phyloP scores from a whole-genome alignment of 306 rosid genomes.

The Cicer bijugum region DNA sequence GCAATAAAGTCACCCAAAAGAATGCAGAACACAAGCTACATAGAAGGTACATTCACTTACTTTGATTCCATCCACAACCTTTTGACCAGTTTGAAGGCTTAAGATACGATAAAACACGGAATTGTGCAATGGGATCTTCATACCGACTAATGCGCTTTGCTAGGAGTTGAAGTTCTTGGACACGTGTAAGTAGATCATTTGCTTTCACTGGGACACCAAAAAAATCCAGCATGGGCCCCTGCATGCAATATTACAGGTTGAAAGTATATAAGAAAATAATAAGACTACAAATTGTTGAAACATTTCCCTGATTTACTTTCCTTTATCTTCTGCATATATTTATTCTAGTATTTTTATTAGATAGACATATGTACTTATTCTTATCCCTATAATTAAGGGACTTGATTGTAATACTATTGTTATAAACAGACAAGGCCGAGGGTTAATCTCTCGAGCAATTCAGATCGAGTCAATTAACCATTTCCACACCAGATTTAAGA shows the following conservation, averaged over 20 bases:
- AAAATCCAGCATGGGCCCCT: conserved; percentile 97
- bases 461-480: conserved; percentile 5
- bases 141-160: conserved; percentile 93
- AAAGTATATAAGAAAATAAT: conserved; percentile 36
- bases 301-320: background rate
- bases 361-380: background rate
- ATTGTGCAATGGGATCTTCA: conserved; percentile 91
- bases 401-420: background rate
- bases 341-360: background rate
- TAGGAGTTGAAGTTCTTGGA: conserved; percentile 86
- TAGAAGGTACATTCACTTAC: conserved; percentile 62
- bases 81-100: conserved; percentile 99
- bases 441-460: background rate
- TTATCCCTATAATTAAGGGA: background rate
- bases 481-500: conserved; percentile 15
- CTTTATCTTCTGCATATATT: background rate
- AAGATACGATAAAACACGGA: conserved; percentile 79
- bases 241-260: conserved; percentile 48
- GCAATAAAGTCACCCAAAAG: conserved; percentile 5
- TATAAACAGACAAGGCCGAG: background rate
- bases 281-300: conserved; percentile 7
- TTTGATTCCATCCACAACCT: conserved; percentile 99
- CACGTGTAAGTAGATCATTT: conserved; percentile 83
- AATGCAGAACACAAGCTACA: conserved; percentile 34
- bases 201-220: conserved; percentile 98